phyloP scores from a whole-genome alignment of 305 asterid species.

The Andrographis paniculata region DNA sequence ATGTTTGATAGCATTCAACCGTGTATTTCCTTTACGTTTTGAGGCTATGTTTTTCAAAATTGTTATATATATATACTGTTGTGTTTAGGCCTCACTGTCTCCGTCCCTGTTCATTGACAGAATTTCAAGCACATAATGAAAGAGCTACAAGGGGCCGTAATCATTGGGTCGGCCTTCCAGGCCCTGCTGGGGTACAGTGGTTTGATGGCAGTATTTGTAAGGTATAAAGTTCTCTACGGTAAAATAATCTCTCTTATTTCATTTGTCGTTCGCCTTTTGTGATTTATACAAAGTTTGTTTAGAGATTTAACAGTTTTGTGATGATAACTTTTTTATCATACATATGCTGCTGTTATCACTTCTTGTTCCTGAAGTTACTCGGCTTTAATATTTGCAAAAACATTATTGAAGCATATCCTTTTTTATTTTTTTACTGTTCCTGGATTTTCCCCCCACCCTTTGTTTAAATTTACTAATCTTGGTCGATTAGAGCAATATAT shows the following conservation, averaged over 20 bases:
- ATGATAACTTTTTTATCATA: background rate
- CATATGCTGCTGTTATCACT: background rate
- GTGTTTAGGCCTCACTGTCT: constrained; percentile 6
- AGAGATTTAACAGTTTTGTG: background rate
- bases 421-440: too few relatives aligned
- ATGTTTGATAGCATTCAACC: background rate
- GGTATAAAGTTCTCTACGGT: constrained; percentile 30
- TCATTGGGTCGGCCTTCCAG: constrained; percentile 89
- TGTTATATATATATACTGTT: background rate
- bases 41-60: background rate
- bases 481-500: too few relatives aligned
- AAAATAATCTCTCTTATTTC: constrained; percentile 3
- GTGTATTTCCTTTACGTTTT: background rate
- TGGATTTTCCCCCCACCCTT: too few relatives aligned
- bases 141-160: constrained; percentile 94
- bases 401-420: too few relatives aligned
- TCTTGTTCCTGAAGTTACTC: background rate
- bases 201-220: constrained; percentile 62
- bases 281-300: background rate
- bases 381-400: too few relatives aligned
- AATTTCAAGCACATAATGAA: constrained; percentile 94
- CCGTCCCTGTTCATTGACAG: constrained; percentile 36
- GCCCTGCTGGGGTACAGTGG: constrained; percentile 92
- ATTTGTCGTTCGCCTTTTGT: background rate
- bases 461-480: background rate